Percentiles rank a stretch among this genome's conserved stretches.
phyloP scores from a whole-genome alignment of 768 basidiomycete species.

The Suillus cothurnatus region DNA sequence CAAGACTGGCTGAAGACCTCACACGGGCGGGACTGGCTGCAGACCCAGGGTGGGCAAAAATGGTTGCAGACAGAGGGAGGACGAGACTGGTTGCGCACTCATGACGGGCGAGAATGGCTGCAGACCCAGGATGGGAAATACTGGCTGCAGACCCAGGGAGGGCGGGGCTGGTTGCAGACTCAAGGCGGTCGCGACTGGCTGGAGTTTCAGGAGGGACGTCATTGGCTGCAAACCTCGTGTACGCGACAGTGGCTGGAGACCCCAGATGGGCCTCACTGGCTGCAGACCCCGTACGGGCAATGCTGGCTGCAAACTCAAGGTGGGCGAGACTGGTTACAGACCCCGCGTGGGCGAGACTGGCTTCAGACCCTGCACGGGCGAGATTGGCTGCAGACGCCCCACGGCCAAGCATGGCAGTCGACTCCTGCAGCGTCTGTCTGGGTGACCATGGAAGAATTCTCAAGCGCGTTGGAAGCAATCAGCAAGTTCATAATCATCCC shows the following conservation, averaged over 20 bases:
- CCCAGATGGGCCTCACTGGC: accelerated
- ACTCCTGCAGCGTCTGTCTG: background rate
- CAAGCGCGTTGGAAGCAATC: background rate
- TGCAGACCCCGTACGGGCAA: background rate
- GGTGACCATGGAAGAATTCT: background rate
- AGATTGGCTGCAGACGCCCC: background rate
- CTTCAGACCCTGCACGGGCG: background rate
- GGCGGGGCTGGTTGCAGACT: no score
- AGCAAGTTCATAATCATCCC: background rate
- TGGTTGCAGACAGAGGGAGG: no score
- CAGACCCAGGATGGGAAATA: no score
- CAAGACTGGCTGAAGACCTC: no score
- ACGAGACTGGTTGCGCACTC: no score
- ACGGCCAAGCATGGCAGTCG: background rate
- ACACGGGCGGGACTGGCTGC: no score
- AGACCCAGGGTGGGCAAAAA: no score
- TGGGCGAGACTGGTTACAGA: background rate
- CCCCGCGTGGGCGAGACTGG: background rate
- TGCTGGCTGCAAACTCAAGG: background rate
- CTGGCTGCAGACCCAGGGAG: no score
- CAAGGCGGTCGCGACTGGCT: background rate
- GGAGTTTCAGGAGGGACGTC: no score
- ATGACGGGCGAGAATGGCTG: no score
- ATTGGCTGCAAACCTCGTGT: background rate
- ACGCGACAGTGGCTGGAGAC: background rate